Base-by-base conservation (phyloP, 2,329 filamentous ascomycete species). In the Dactylonectria macrodidyma region DNA sequence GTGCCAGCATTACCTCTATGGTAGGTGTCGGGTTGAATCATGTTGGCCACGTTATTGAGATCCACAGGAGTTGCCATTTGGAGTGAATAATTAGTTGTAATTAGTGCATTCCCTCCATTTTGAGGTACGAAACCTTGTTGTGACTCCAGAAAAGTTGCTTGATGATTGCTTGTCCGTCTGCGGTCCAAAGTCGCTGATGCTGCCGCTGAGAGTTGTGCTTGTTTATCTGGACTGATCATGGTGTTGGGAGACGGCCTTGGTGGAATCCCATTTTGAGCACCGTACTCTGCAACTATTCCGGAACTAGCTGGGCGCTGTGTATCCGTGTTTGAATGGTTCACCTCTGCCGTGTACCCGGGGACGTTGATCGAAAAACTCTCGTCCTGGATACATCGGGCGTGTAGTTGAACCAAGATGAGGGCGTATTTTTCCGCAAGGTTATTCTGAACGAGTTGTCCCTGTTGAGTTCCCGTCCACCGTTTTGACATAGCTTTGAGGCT, bases 401-500 rank as follows among this genome's bases (percentile, higher is more conserved):
- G 60, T 56, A 67, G 34, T 10, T 54, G 16, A 7, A 60, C 19
- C n/a, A 67, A 46, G 2, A 56, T 44, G 0, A 51, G 22, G 2
- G 38, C 16, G 19, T 64, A 64, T 8, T 33, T 67, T 1, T 56
- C 51, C 14, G 65, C 65, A 14, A 69, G 44, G n/a, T 69, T 70
- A 16, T 67, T 44, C 5, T 33, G 36, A n/a, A 48, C 10, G 1
- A 41, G 41, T 24, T 54, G 57, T 2, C 22, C 12, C 5, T 44
- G 30, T 24, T 33, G 4, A 3, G 38, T 7, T 10, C 73, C 73
- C 8, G 61, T 60, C 74, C 73, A 78, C 24, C 74, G 64, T 11
- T 62, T 61, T 0, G 73, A 68, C 62, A 78, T 73, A 7, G 69
- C 67, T 6, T 76, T 68, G 2, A 77, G 65, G 26, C 68, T 72